Base-by-base conservation (phyloP, 441 rosid species). In the Bruguiera hainesii region DNA sequence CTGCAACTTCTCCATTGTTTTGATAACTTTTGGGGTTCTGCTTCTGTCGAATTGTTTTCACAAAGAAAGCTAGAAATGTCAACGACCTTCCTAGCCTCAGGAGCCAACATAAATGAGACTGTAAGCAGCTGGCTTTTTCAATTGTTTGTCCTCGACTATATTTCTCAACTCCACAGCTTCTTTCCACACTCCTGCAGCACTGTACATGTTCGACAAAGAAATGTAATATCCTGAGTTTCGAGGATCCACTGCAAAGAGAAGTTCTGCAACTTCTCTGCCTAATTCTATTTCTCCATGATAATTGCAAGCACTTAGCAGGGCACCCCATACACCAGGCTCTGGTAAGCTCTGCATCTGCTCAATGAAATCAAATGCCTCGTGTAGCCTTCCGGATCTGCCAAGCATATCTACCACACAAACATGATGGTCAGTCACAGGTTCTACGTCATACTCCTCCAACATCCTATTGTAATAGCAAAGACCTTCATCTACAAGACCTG, bases 401-500 rank as follows among this genome's bases (percentile, higher is more conserved):
- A 85, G 83, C 83, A 83, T 79, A 65, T 80, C 87, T 52, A 83
- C 85, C 39, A 79, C 58, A 59, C 84, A 78, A 15, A 81, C 84
- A n/a, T 65, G 66, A 62, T 83, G 87, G 64, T 85, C 84, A 0
- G 78, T 77, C 16, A 60, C 73, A 18, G 84, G 82, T 66, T 80
- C 69, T 23, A 83, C 81, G 8, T 66, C 73, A n/a, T 69, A 81
- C 48, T 70, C 56, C 62, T 46, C 68, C 29, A 61, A 66, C 90
- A 86, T 86, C 25, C 69, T 73, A 64, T 73, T 65, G 71, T 80
- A 82, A 65, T 76, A 82, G 58, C 39, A 65, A 33, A 83, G 39
- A 28, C 86, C 86, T 73, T 79, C 76, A 7, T 71, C 64, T 7
- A 85, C 72, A 16, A 78, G 76, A 7, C 87, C 86, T 49, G 82